phyloP scores from a whole-genome alignment of 495 filamentous ascomycete genomes.

The Beverwykella pulmonaria region DNA sequence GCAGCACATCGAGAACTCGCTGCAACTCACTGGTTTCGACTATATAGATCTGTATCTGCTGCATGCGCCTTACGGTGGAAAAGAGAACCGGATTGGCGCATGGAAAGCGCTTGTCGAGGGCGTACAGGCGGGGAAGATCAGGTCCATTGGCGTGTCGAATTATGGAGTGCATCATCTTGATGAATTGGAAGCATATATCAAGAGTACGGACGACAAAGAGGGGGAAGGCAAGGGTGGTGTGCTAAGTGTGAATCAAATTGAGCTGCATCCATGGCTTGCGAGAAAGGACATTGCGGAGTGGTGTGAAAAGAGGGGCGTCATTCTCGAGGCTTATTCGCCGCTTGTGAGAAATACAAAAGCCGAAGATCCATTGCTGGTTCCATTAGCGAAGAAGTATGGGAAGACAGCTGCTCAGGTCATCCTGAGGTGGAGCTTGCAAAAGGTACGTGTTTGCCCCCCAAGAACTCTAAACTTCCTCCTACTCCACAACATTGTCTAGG shows the following conservation, averaged over 20 bases:
- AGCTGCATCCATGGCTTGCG: constrained; percentile 88
- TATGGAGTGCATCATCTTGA: constrained; percentile 71
- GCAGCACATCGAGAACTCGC: constrained; percentile 53
- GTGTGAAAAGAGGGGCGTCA: constrained; percentile 66
- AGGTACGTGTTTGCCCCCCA: too few species aligned
- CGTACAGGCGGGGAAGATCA: constrained; percentile 64
- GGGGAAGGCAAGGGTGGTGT: constrained; percentile 70
- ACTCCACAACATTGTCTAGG: too few species aligned
- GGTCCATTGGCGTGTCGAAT: constrained; percentile 67
- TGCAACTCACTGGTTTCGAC: constrained; percentile 56
- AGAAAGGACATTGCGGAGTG: constrained; percentile 76
- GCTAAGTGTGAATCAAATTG: constrained; percentile 82
- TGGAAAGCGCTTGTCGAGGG: constrained; percentile 69
- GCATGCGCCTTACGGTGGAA: constrained; percentile 62
- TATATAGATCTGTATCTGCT: constrained; percentile 70
- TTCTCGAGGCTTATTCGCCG: constrained; percentile 81
- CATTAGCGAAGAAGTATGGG: constrained; percentile 66
- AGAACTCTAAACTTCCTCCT: too few species aligned
- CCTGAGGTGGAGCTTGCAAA: constrained; percentile 86
- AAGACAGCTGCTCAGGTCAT: constrained; percentile 80
- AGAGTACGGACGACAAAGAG: constrained; percentile 61
- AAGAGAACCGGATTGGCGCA: constrained; percentile 57
- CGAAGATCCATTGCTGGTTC: constrained; percentile 63
- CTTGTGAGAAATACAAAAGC: constrained; percentile 68
- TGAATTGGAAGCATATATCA: constrained; percentile 75